These are phyloP conservation scores for Spergularia marina DNA, from an alignment of 148 eudicot genomes.

Conservation along the genomic window DNA sequence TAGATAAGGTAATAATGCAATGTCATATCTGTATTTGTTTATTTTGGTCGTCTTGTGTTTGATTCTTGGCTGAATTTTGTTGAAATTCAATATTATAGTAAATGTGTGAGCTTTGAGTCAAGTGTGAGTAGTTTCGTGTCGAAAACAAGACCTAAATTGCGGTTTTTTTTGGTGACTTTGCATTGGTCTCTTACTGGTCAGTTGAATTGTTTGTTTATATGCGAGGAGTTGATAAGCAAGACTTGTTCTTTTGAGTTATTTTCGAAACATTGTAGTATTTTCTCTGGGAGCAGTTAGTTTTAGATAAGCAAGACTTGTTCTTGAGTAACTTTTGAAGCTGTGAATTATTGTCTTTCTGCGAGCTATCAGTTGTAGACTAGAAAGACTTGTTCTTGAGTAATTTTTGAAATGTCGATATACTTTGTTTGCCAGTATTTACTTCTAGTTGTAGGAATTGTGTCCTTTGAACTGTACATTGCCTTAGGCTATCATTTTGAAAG, in stretches of 20 bases:
- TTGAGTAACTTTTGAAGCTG: too few species aligned
- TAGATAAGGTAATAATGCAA: constrained; percentile 52
- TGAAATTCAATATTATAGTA: background rate
- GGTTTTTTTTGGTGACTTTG: background rate
- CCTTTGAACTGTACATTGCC: too few species aligned
- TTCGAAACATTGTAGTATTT: too few species aligned
- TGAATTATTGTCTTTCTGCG: too few species aligned
- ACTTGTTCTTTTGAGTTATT: background rate
- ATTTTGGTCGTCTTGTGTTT: too few species aligned
- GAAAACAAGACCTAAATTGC: background rate
- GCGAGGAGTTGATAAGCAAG: background rate
- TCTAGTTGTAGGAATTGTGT: too few species aligned
- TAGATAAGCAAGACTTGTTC: background rate
- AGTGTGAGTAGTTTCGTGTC: too few species aligned
- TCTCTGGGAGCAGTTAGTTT: too few species aligned
- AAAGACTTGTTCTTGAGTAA: background rate
- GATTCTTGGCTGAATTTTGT: background rate
- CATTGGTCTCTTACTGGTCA: background rate
- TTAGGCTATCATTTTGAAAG: too few species aligned
- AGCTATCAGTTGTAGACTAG: background rate
- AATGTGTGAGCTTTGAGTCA: too few species aligned
- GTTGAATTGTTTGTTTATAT: background rate
- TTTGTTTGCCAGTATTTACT: too few species aligned
- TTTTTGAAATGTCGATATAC: too few species aligned
- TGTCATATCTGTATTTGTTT: background rate